A percentile compares a stretch with the other conserved stretches of the same genome.
phyloP scores from a whole-genome alignment of 495 filamentous ascomycete species.

The Trichoderma asperelloides region DNA sequence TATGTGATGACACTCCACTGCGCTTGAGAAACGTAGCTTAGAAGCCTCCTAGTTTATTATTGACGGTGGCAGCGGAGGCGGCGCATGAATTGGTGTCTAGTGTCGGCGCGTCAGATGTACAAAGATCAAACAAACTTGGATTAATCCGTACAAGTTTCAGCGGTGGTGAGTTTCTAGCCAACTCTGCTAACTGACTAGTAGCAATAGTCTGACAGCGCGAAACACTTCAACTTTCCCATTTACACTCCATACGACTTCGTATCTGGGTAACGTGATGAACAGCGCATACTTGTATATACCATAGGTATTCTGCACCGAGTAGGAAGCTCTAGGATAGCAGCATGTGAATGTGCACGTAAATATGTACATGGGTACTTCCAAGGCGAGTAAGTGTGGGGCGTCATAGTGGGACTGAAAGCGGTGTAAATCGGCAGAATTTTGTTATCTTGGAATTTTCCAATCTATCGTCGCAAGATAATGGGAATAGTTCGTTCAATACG shows the following conservation, averaged over 20 bases:
- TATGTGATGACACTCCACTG: neutral
- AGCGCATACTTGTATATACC: too few species aligned
- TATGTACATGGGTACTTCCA: neutral
- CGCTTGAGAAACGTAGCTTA: neutral
- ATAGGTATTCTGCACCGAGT: too few species aligned
- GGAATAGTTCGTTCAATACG: neutral
- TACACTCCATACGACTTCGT: neutral
- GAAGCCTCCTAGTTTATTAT: neutral
- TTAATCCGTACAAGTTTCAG: neutral
- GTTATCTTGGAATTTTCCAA: constrained; percentile 5
- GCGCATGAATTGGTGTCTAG: neutral
- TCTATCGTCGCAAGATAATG: neutral
- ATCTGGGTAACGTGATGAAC: too few species aligned
- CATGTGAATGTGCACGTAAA: neutral
- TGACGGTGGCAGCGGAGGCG: neutral
- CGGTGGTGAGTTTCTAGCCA: neutral
- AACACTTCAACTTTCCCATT: neutral
- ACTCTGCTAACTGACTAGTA: neutral
- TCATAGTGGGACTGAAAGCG: neutral
- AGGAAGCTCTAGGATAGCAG: neutral
- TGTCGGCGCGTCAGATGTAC: constrained; percentile 4
- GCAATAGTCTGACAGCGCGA: too few species aligned
- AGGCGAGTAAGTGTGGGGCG: neutral
- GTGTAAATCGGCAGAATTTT: neutral
- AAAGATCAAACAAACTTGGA: neutral